A percentile compares a stretch with the other conserved stretches of the same genome.
Evolutionary conservation across 495 filamentous ascomycete species (phyloP).

Genomic region (Aspergillus asperescens): DNA sequence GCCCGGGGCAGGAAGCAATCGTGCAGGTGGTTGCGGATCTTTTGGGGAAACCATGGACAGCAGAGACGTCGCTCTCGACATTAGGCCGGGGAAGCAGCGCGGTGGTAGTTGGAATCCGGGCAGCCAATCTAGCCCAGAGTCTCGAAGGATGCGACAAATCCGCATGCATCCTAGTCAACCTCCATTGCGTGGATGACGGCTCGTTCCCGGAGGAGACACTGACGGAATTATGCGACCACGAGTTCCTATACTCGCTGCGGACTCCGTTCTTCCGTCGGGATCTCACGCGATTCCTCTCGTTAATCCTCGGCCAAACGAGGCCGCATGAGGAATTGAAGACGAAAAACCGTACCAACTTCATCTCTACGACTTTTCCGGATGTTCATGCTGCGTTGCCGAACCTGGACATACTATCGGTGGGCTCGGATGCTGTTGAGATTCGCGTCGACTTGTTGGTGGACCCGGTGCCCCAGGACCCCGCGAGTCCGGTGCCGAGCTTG

Average conservation of each 20-base stretch:
- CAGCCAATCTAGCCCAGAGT: slow-evolving; percentile 47
- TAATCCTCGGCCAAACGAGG: slow-evolving; percentile 68
- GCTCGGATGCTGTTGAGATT: slow-evolving; percentile 76
- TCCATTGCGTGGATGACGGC: slow-evolving; percentile 65
- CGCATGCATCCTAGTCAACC: slow-evolving; percentile 59
- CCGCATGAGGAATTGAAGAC: slow-evolving; percentile 69
- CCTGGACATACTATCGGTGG: slow-evolving; percentile 77
- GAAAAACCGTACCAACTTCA: slow-evolving; percentile 72
- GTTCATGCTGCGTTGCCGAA: slow-evolving; percentile 78
- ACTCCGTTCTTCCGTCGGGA: slow-evolving; percentile 68
- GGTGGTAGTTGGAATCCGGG: slow-evolving; percentile 54
- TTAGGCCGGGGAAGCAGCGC: slow-evolving; percentile 45
- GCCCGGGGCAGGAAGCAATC: slow-evolving; percentile 56
- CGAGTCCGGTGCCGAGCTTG: slow-evolving; percentile 62
- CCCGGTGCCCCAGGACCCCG: slow-evolving; percentile 51
- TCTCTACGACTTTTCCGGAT: slow-evolving; percentile 82
- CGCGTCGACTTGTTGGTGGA: slow-evolving; percentile 78
- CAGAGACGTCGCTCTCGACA: slow-evolving; percentile 48
- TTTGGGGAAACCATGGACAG: slow-evolving; percentile 58
- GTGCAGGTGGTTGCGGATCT: slow-evolving; percentile 64
- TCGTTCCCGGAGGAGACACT: slow-evolving; percentile 60
- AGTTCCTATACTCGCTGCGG: slow-evolving; percentile 71
- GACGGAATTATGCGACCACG: slow-evolving; percentile 65
- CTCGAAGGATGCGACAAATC: slow-evolving; percentile 44
- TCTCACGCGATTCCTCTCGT: slow-evolving; percentile 67